Conservation (phyloP, 371 early-diverging fungal species). For the Mortierella sp. region DNA sequence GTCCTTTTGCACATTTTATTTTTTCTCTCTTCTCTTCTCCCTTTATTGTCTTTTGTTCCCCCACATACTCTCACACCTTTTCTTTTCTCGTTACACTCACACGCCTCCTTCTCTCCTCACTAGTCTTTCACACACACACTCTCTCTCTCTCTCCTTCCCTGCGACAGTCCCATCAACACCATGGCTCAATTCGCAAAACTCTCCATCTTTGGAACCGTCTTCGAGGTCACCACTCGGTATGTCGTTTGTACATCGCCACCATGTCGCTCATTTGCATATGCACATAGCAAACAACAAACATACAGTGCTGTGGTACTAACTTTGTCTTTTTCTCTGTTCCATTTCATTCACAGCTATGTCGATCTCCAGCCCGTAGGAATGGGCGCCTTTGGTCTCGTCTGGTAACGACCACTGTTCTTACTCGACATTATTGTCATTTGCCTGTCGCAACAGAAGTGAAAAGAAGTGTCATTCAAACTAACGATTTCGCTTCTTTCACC, state of each 20-base stretch:
- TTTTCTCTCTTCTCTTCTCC: neutral
- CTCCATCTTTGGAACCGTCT: slow-evolving; percentile 93
- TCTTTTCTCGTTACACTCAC: neutral
- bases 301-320: neutral
- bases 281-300: neutral
- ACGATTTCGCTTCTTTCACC: neutral
- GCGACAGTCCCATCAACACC: neutral
- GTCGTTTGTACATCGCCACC: neutral
- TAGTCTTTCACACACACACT: neutral
- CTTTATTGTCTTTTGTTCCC: neutral
- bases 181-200: slow-evolving; percentile 91
- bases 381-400: slow-evolving; percentile 98
- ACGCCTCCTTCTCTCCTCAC: neutral
- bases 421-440: neutral
- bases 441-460: neutral
- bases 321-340: neutral
- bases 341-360: slow-evolving; percentile 71
- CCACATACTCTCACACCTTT: neutral
- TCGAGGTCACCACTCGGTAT: slow-evolving; percentile 93
- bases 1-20: neutral
- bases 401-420: slow-evolving; percentile 68
- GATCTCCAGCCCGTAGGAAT: slow-evolving; percentile 97
- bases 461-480: neutral
- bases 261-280: neutral
- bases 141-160: neutral